Percentiles rank a stretch among this genome's conserved stretches.
Conservation (phyloP, 768 basidiomycete genomes). For the Boletus vermiculosoides region DNA sequence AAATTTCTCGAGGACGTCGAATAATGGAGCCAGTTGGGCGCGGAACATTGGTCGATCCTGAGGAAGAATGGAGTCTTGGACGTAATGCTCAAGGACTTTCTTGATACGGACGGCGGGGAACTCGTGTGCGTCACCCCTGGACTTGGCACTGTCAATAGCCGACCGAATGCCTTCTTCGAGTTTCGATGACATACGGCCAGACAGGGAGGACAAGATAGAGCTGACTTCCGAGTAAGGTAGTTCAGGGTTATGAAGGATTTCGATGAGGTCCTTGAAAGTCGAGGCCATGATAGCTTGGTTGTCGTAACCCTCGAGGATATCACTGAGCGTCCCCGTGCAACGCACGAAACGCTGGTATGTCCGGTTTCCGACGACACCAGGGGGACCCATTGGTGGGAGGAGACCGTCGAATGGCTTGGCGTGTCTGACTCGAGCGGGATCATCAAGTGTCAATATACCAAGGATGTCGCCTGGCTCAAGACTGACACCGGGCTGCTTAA, state of each 20-base stretch:
- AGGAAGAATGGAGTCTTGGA: constrained; percentile 75
- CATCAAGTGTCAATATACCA: constrained; percentile 94
- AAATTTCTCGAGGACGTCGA: constrained; percentile 78
- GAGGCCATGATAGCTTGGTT: constrained; percentile 88
- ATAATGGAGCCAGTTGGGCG: constrained; percentile 63
- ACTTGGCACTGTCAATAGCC: constrained; percentile 71
- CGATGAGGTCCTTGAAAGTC: constrained; percentile 83
- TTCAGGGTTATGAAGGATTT: constrained; percentile 78
- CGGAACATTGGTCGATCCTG: constrained; percentile 83
- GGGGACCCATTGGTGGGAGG: constrained; percentile 82
- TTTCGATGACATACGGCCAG: constrained; percentile 90
- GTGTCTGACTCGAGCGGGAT: constrained; percentile 94
- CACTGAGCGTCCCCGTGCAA: constrained; percentile 73
- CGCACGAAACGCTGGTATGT: constrained; percentile 81
- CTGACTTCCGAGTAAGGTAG: constrained; percentile 86
- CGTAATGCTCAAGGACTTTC: constrained; percentile 81
- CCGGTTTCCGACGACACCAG: constrained; percentile 84
- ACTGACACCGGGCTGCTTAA: constrained; percentile 97
- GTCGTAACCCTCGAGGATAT: constrained; percentile 96
- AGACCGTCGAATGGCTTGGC: constrained; percentile 98
- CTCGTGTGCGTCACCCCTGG: constrained; percentile 72
- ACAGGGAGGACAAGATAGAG: constrained; percentile 82
- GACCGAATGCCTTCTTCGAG: constrained; percentile 84
- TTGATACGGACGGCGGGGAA: constrained; percentile 89
- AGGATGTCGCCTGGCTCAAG: constrained; percentile 97